Conservation (phyloP, 106 monocot species). For the Dendrobium huoshanense region DNA sequence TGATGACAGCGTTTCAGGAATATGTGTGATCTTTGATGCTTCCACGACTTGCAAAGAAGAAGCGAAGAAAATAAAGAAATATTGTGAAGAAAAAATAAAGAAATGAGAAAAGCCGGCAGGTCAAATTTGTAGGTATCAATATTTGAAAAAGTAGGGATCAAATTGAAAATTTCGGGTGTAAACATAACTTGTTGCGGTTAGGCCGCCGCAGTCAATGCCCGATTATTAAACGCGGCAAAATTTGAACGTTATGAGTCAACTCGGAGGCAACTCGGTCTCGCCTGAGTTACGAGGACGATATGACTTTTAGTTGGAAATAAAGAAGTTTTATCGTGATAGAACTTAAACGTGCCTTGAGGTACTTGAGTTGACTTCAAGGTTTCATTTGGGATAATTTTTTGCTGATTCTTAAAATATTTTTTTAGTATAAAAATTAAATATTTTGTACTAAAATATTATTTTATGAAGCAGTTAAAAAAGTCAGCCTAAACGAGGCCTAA, state of each 20-base stretch:
- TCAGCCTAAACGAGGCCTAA: no score
- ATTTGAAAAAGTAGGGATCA: not conserved
- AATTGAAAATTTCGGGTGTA: not conserved
- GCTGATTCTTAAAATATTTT: no score
- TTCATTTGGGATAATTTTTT: no score
- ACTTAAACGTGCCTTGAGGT: no score
- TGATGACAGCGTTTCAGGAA: not conserved
- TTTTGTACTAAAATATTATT: no score
- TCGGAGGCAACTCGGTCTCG: not conserved
- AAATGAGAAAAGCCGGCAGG: not conserved
- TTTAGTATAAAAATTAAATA: no score
- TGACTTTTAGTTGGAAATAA: no score
- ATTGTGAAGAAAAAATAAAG: not conserved
- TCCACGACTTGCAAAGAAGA: not conserved
- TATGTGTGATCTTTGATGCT: not conserved
- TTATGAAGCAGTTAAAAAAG: no score
- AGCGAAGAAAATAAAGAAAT: not conserved
- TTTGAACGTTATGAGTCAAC: slow-evolving; percentile 4
- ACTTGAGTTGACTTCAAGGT: no score
- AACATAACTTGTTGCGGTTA: not conserved
- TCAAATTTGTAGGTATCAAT: not conserved
- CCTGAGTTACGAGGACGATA: no score
- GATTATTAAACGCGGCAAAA: slow-evolving; percentile 10
- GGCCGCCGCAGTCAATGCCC: slow-evolving; percentile 6
- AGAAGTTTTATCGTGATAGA: no score